Evolutionary conservation across 2,329 filamentous ascomycete species (phyloP).

Genomic region (Calonectria pseudoturangicola): DNA sequence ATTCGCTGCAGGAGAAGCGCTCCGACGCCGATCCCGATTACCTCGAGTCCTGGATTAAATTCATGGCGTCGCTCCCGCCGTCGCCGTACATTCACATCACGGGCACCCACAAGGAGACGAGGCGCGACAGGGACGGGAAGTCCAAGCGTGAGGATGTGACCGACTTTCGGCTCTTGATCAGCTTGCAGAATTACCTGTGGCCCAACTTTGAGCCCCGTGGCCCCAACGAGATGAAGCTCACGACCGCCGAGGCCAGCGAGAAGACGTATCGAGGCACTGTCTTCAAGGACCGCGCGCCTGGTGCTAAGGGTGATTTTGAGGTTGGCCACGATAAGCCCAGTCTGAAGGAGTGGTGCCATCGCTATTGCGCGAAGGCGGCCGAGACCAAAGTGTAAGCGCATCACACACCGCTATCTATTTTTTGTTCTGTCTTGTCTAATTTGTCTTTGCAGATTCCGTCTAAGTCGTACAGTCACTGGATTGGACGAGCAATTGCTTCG

Average conservation of each 20-base stretch:
- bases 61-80: slow-evolving; percentile 42
- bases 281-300: slow-evolving; percentile 41
- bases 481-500: slow-evolving; percentile 28
- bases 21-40: slow-evolving; percentile 42
- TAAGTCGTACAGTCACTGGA: slow-evolving; percentile 44
- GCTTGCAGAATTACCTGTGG: slow-evolving; percentile 49
- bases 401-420: accelerated
- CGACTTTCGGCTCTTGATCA: slow-evolving; percentile 47
- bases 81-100: slow-evolving; percentile 48
- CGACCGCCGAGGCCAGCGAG: slow-evolving; percentile 42
- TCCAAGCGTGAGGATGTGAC: slow-evolving; percentile 41
- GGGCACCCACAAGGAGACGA: slow-evolving; percentile 43
- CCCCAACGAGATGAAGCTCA: slow-evolving; percentile 29
- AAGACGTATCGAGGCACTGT: slow-evolving; percentile 51
- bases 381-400: slow-evolving; percentile 45
- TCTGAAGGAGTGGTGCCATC: slow-evolving; percentile 50
- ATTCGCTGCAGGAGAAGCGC: slow-evolving; percentile 40
- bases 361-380: slow-evolving; percentile 44
- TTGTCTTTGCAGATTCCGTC: slow-evolving; percentile 38
- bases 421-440: background rate
- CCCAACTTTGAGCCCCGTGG: slow-evolving; percentile 39
- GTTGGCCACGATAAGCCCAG: slow-evolving; percentile 46
- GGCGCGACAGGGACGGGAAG: slow-evolving; percentile 46
- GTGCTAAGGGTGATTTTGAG: slow-evolving; percentile 44
- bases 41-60: slow-evolving; percentile 43